phyloP scores from a whole-genome alignment of 306 rosid genomes.

The Fragaria vesca region DNA sequence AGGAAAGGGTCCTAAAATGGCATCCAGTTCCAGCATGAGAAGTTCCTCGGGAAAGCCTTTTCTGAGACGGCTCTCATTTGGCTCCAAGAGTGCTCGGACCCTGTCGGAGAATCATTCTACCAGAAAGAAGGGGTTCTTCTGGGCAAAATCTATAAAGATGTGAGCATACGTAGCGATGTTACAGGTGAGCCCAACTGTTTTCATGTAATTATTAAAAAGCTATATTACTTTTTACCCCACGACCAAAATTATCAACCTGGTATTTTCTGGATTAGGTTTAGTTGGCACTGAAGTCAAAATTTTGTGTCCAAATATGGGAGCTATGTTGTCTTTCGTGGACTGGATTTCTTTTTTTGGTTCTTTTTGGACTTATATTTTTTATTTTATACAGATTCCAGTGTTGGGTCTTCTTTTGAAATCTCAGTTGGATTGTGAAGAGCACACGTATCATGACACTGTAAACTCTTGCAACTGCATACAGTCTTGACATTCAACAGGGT shows the following conservation, averaged over 20 bases:
- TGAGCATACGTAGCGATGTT: constrained; percentile 39
- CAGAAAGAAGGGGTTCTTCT: constrained; percentile 87
- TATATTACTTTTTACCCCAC: constrained; percentile 14
- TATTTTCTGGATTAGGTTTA: constrained; percentile 10
- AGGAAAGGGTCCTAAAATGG: constrained; percentile 50
- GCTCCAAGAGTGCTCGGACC: constrained; percentile 66
- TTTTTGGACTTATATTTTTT: constrained; percentile 12
- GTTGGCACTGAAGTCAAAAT: constrained; percentile 20
- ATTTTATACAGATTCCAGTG: constrained; percentile 37
- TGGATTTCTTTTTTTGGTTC: neutral
- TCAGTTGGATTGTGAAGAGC: constrained; percentile 35
- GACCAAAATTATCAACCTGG: neutral
- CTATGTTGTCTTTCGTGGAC: neutral
- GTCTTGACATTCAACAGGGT: constrained; percentile 33
- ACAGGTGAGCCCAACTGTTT: constrained; percentile 47
- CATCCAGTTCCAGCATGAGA: constrained; percentile 62
- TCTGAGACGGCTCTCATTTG: constrained; percentile 77
- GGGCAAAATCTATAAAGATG: constrained; percentile 75
- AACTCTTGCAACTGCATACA: constrained; percentile 34
- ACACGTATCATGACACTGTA: constrained; percentile 29
- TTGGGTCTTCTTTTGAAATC: constrained; percentile 33
- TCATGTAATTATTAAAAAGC: constrained; percentile 11
- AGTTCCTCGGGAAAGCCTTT: constrained; percentile 67
- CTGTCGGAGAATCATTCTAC: constrained; percentile 47
- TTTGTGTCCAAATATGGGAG: constrained; percentile 1